Percentiles rank a stretch among this genome's conserved stretches.
These are phyloP conservation scores for Boletus speciosus DNA, from an alignment of 768 basidiomycete genomes.

Conservation along the genomic window DNA sequence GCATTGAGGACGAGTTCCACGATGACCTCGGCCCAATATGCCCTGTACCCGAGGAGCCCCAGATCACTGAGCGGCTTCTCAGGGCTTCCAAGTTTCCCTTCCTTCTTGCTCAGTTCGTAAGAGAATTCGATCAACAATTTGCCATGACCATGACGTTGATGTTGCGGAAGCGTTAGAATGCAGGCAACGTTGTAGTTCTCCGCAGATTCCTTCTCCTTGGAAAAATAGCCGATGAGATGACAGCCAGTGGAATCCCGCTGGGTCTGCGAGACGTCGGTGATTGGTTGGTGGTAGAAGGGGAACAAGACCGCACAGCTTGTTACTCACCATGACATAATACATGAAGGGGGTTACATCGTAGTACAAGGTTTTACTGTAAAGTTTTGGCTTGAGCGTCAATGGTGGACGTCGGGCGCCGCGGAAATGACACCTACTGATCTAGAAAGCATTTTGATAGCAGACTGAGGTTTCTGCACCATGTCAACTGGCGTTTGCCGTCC, in stretches of 20 bases:
- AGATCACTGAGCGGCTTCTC: conserved; percentile 97
- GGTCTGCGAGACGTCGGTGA: conserved; percentile 41
- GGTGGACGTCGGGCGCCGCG: conserved; percentile 5
- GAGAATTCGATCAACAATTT: conserved; percentile 96
- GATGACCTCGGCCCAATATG: conserved; percentile 97
- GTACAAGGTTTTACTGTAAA: conserved; percentile 88
- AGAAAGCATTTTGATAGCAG: conserved; percentile 96
- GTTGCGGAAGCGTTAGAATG: conserved; percentile 97
- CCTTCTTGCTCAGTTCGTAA: conserved; percentile 95
- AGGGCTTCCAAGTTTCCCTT: conserved; percentile 92
- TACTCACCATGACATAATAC: conserved; percentile 95
- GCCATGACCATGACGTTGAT: conserved; percentile 95
- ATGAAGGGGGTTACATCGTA: conserved; percentile 99
- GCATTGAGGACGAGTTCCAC: conserved; percentile 80
- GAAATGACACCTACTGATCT: conserved; percentile 72
- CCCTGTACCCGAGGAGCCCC: conserved; percentile 87
- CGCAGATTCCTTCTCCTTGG: conserved; percentile 97
- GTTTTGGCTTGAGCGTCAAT: conserved; percentile 19
- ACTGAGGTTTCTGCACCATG: conserved; percentile 96
- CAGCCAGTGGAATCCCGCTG: conserved; percentile 86
- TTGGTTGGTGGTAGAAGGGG: conserved; percentile 11
- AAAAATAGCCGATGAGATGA: conserved; percentile 97
- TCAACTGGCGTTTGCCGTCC: conserved; percentile 92
- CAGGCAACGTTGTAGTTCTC: conserved; percentile 99
- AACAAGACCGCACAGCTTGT: conserved; percentile 1